Evolutionary conservation across 2,329 filamentous ascomycete genomes (phyloP), one percentile per base, ranked within the genome.

Genomic region (Cryphonectria naterciae): DNA sequence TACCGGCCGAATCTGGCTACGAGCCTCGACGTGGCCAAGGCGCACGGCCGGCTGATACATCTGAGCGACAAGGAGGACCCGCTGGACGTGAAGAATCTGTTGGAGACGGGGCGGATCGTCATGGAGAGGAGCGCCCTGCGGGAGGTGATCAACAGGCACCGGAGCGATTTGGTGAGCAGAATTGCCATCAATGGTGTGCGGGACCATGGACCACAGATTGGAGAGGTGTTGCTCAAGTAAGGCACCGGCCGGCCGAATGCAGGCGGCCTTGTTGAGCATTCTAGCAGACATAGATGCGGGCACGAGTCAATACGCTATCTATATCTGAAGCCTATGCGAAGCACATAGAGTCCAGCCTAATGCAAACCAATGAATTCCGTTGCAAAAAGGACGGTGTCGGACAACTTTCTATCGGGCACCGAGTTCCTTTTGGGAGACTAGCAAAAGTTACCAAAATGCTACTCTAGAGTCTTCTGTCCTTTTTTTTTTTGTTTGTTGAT

Each of bases 1-100:
- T 81, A 83, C 75, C 85, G 91, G 73, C 84, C 87, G 58, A 86
- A 88, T 69, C 83, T 98, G 65, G 91, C 90, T 75, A 85, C 85
- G 52, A 90, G 91, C 46, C 84, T 97, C 78, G 86, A 87, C 67
- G 83, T 88, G 71, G 82, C 91, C 73, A 88, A 87, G 11, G 83
- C 88, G 77, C 87, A 94, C 73, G 93, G 92, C 28, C 88, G 89
- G 69, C 91, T 91, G 11, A 83, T 94, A 75, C 87, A 88, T 70
- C 85, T 91, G 71, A 84, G 87, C n/a, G 92, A 97, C 73, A 22
- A 52, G 67, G 58, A 68, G 58, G 7, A 68, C 25, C 67, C 67
- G 43, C 93, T 99, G 49, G 96, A 98, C 81, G 94, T 99, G 73
- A 99, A 98, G 87, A 93, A 98, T 80, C 82, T 99, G 74, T 83